phyloP scores from a whole-genome alignment of 2,329 filamentous ascomycete species.

The Xenosphaeropsis pyriputrescens region DNA sequence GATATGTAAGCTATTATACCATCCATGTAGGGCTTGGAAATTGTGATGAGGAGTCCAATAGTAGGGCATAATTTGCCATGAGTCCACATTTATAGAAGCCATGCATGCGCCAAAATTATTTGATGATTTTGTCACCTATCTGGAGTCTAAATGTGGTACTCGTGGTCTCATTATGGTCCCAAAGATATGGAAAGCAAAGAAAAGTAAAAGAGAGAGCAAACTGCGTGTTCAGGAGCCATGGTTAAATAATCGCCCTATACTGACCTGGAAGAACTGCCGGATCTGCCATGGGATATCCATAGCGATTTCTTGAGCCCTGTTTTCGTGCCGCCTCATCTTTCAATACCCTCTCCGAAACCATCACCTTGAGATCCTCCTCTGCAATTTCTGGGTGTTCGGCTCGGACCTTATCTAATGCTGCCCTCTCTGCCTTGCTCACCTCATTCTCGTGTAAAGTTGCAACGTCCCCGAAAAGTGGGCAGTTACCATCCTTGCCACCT shows the following conservation, averaged over 20 bases:
- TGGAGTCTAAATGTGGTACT: too few relatives aligned
- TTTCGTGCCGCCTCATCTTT: slow-evolving; percentile 22
- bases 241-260: neutral
- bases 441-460: slow-evolving; percentile 48
- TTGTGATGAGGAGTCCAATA: too few relatives aligned
- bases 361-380: slow-evolving; percentile 40
- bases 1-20: too few relatives aligned
- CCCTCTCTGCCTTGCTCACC: slow-evolving; percentile 43
- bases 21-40: too few relatives aligned
- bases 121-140: too few relatives aligned
- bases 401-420: slow-evolving; percentile 36
- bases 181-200: too few relatives aligned
- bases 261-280: neutral
- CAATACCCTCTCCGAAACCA: slow-evolving; percentile 37
- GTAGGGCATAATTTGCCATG: too few relatives aligned
- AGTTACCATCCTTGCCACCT: slow-evolving; percentile 37
- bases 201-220: too few relatives aligned
- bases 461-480: slow-evolving; percentile 50
- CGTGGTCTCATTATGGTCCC: too few relatives aligned
- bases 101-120: too few relatives aligned
- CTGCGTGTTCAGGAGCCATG: too few relatives aligned
- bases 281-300: neutral
- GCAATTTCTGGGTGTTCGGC: slow-evolving; percentile 46
- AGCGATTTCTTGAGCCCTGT: neutral
- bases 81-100: too few relatives aligned